Conservation (phyloP, 345 rosid genomes). For the Eucalyptus victrix region DNA sequence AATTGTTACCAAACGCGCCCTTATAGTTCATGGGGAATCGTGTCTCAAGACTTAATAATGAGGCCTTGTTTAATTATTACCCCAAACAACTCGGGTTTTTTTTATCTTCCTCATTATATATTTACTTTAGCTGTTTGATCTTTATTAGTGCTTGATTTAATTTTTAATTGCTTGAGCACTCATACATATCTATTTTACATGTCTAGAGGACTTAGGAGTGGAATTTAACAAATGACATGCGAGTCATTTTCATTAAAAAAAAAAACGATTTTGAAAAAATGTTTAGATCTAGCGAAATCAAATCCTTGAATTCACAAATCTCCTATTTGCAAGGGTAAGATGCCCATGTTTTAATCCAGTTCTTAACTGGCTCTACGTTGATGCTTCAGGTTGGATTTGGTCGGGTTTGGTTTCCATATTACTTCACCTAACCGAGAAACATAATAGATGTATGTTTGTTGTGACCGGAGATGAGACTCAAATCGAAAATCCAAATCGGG, state of each 20-base stretch:
- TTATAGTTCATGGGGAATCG: not conserved
- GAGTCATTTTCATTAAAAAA: not conserved
- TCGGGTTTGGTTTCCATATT: not conserved
- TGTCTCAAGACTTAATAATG: not conserved
- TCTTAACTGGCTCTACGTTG: not conserved
- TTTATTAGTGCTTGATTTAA: not conserved
- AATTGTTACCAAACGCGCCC: too few relatives aligned
- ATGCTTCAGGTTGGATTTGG: not conserved
- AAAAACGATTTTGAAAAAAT: not conserved
- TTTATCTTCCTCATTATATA: not conserved
- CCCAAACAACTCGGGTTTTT: not conserved
- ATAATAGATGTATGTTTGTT: not conserved
- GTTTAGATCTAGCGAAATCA: not conserved
- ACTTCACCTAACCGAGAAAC: not conserved
- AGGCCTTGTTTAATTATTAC: not conserved
- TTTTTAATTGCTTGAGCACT: not conserved
- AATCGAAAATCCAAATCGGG: not conserved
- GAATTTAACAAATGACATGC: not conserved
- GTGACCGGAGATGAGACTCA: not conserved
- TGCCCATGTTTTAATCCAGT: not conserved
- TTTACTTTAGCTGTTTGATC: not conserved
- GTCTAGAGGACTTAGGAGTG: not conserved
- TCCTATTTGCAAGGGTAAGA: not conserved
- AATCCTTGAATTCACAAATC: not conserved
- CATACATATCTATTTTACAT: not conserved